These are phyloP conservation scores for Apiospora aurea DNA, from an alignment of 2,329 filamentous ascomycete genomes.

Conservation along the genomic window DNA sequence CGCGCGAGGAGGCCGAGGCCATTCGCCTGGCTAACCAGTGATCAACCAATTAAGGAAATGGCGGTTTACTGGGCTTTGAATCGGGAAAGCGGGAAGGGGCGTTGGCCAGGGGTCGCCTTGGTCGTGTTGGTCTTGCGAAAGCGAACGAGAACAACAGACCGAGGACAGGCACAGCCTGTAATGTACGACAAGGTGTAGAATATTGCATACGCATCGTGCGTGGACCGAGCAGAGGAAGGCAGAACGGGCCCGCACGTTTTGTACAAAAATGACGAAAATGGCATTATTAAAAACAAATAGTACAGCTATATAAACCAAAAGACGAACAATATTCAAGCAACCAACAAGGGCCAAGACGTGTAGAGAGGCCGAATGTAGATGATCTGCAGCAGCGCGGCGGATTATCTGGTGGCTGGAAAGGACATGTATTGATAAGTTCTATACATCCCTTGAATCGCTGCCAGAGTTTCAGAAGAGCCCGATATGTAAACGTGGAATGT, in stretches of 20 bases:
- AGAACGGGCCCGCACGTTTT: not conserved
- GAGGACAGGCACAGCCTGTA: not conserved
- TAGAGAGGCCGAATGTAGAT: not conserved
- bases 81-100: no score
- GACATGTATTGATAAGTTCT: no score
- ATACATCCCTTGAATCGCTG: no score
- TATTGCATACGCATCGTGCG: conserved; percentile 14
- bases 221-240: not conserved
- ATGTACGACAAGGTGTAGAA: conserved; percentile 20
- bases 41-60: not conserved
- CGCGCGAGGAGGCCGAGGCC: conserved; percentile 57
- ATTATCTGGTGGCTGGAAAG: no score
- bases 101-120: not conserved
- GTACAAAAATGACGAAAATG: conserved; percentile 17
- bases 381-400: no score
- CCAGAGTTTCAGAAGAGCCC: no score
- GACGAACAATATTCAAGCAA: conserved; percentile 12
- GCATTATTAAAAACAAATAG: not conserved
- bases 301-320: not conserved
- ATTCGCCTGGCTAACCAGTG: conserved; percentile 47
- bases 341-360: not conserved
- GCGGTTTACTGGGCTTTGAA: not conserved
- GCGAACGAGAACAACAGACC: not conserved
- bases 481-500: no score
- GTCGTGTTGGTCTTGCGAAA: not conserved